Conservation (phyloP, 2,329 filamentous ascomycete species). For the Plectosphaerella sp. region DNA sequence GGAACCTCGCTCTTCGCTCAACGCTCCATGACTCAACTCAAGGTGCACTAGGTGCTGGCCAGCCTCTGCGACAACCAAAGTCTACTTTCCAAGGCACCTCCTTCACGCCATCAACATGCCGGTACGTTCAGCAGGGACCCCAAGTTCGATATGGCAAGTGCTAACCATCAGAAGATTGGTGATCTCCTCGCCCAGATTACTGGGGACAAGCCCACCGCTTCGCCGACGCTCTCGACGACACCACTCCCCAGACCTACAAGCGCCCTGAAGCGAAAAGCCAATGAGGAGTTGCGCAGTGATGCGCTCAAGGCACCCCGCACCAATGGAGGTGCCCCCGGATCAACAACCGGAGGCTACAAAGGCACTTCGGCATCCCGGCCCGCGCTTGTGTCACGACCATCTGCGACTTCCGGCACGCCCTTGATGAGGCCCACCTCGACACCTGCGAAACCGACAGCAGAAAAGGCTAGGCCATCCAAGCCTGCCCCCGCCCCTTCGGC, state of each 20-base stretch:
- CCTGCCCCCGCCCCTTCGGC: conserved; percentile 6
- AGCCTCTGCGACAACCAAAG: not conserved
- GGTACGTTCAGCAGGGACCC: conserved; percentile 6
- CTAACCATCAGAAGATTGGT: conserved; percentile 30
- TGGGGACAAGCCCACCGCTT: conserved; percentile 41
- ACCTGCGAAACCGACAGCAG: conserved; percentile 1
- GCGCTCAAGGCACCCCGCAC: conserved; percentile 37
- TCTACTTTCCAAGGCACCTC: not conserved
- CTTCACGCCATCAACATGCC: conserved; percentile 10
- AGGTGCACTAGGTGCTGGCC: not conserved
- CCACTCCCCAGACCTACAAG: conserved; percentile 18
- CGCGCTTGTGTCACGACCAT: conserved; percentile 6
- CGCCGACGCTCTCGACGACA: conserved; percentile 26
- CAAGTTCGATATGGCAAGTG: not conserved
- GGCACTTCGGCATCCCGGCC: conserved; percentile 10
- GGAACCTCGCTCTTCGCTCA: no score
- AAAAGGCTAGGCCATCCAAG: conserved; percentile 1
- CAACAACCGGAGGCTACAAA: conserved; percentile 9
- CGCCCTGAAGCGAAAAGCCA: conserved; percentile 53
- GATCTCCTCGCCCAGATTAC: conserved; percentile 60
- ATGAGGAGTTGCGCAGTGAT: conserved; percentile 39
- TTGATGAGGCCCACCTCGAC: conserved; percentile 4
- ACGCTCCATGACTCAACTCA: conserved; percentile 2
- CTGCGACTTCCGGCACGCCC: conserved; percentile 1
- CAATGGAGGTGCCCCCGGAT: not conserved